These are phyloP conservation scores for Ophiostoma ulmi DNA, from an alignment of 2,329 filamentous ascomycete species.

Conservation along the genomic window DNA sequence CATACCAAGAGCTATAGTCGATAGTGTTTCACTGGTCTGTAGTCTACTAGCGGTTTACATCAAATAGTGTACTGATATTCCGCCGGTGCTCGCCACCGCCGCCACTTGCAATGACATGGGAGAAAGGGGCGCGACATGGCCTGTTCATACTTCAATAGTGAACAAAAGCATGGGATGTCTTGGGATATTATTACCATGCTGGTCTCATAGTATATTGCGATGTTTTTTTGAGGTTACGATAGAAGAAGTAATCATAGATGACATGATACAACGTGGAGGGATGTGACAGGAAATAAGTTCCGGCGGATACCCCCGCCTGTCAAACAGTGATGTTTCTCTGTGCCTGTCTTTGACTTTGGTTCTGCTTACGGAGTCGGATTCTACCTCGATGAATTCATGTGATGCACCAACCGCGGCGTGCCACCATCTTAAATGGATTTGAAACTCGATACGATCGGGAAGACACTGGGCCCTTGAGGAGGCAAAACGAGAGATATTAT, in stretches of 20 bases:
- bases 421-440: background rate
- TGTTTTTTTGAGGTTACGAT: background rate
- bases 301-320: conserved; percentile 10
- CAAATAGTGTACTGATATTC: background rate
- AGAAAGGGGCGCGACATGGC: background rate
- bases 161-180: background rate
- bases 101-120: background rate
- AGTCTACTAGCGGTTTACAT: conserved; percentile 1
- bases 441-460: too few relatives aligned
- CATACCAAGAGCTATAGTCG: background rate
- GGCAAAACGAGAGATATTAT: background rate
- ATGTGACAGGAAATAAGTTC: background rate
- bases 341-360: background rate
- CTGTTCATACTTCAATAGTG: background rate
- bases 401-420: background rate
- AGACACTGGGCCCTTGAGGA: background rate
- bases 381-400: background rate
- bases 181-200: background rate
- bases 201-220: background rate
- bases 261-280: background rate
- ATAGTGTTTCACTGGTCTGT: background rate
- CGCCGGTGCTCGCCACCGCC: conserved; percentile 14
- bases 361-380: background rate
- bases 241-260: background rate
- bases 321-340: background rate